Conservation (phyloP, 805 yeast species). For the Saturnispora halmiae region DNA sequence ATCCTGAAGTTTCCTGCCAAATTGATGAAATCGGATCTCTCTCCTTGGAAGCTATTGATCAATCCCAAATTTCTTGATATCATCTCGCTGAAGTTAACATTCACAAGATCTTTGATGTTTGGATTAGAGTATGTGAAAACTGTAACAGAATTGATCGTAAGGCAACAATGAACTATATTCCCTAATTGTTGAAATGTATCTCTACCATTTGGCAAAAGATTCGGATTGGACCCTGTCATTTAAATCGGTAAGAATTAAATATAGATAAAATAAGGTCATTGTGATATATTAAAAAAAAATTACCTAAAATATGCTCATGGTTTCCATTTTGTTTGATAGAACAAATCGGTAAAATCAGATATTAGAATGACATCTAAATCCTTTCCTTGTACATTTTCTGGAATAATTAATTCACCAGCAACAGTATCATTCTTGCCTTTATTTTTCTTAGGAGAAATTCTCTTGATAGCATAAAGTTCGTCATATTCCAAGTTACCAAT, state of each 20-base stretch:
- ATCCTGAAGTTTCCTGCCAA: slow-evolving; percentile 18
- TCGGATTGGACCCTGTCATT: neutral
- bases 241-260: neutral
- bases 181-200: slow-evolving; percentile 11
- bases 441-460: slow-evolving; percentile 60
- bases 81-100: slow-evolving; percentile 44
- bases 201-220: neutral
- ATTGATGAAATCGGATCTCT: slow-evolving; percentile 24
- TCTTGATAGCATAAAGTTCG: slow-evolving; percentile 57
- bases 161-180: slow-evolving; percentile 23
- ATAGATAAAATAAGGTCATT: neutral
- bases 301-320: neutral
- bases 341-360: slow-evolving; percentile 59
- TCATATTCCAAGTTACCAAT: slow-evolving; percentile 39
- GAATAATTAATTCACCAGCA: slow-evolving; percentile 39
- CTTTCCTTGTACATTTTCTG: slow-evolving; percentile 39
- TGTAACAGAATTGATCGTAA: slow-evolving; percentile 44
- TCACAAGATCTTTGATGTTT: slow-evolving; percentile 32
- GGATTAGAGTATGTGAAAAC: slow-evolving; percentile 48
- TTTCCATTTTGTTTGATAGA: slow-evolving; percentile 15
- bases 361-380: slow-evolving; percentile 41
- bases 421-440: slow-evolving; percentile 30
- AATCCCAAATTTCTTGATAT: slow-evolving; percentile 46
- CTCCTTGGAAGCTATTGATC: slow-evolving; percentile 38
- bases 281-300: neutral